These are phyloP conservation scores for Blastocystis sp. DNA, from an alignment of 352 stramenopile species.

Conservation along the genomic window DNA sequence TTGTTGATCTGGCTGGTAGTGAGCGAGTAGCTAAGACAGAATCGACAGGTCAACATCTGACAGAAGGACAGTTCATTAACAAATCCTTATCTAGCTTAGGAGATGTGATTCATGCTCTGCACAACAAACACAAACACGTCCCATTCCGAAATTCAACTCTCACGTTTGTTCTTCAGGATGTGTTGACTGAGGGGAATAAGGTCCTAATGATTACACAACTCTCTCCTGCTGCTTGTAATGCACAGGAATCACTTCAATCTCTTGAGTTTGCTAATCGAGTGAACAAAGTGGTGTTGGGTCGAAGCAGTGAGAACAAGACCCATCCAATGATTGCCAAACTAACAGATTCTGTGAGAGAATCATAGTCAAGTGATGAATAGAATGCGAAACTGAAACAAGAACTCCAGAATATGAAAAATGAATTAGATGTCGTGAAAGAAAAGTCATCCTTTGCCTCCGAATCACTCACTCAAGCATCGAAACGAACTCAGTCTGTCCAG, in stretches of 20 bases:
- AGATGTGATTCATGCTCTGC: conserved; percentile 87
- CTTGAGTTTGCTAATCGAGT: conserved; percentile 82
- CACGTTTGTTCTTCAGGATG: conserved; percentile 78
- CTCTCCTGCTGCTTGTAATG: conserved; percentile 73
- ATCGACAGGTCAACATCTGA: conserved; percentile 70
- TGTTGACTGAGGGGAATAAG: conserved; percentile 79
- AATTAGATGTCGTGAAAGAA: not conserved
- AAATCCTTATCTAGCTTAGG: conserved; percentile 89
- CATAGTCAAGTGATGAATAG: not conserved
- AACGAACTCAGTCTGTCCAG: conserved; percentile 3
- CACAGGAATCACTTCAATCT: conserved; percentile 78
- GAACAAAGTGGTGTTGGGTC: conserved; percentile 78
- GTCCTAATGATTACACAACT: conserved; percentile 83
- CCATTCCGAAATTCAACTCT: conserved; percentile 89
- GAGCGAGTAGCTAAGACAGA: conserved; percentile 78
- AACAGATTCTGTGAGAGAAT: not conserved
- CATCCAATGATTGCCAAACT: conserved; percentile 48
- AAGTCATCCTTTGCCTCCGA: not conserved
- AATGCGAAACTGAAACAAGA: conserved; percentile 48
- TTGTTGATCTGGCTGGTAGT: conserved; percentile 93
- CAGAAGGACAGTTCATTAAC: conserved; percentile 95
- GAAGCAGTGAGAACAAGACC: conserved; percentile 29
- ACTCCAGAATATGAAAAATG: not conserved
- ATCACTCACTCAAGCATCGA: not conserved
- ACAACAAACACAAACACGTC: conserved; percentile 83